These are phyloP conservation scores for Ceratocystis lukuohia DNA, from an alignment of 2,329 filamentous ascomycete species.

Conservation along the genomic window DNA sequence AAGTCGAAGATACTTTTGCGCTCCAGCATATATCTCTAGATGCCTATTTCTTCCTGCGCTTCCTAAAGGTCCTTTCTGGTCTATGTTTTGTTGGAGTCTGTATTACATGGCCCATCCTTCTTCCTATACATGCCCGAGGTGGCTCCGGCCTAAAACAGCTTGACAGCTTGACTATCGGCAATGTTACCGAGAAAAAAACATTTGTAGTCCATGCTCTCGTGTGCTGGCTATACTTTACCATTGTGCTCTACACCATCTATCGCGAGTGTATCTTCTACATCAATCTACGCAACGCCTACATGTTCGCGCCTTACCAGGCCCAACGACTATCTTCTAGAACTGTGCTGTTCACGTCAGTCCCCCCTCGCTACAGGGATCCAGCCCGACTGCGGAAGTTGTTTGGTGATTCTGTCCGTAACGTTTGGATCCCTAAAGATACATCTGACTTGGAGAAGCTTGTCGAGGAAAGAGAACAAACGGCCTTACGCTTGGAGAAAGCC, in stretches of 20 bases:
- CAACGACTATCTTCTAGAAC: conserved; percentile 79
- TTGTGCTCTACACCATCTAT: conserved; percentile 79
- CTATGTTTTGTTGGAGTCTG: conserved; percentile 68
- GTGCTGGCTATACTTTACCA: conserved; percentile 72
- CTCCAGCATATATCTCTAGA: conserved; percentile 82
- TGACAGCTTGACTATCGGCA: conserved; percentile 32
- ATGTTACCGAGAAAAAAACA: conserved; percentile 44
- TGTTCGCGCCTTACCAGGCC: conserved; percentile 71
- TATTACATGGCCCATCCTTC: conserved; percentile 77
- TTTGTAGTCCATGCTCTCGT: conserved; percentile 72
- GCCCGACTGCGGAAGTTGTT: conserved; percentile 63
- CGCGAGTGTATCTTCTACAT: conserved; percentile 88
- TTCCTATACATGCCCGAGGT: conserved; percentile 73
- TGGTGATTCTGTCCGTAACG: conserved; percentile 60
- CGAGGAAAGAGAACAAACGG: conserved; percentile 57
- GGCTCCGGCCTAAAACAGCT: conserved; percentile 53
- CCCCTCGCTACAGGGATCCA: conserved; percentile 60
- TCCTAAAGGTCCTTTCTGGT: conserved; percentile 60
- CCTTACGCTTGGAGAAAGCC: conserved; percentile 67
- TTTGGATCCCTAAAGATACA: conserved; percentile 72
- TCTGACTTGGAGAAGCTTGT: conserved; percentile 65
- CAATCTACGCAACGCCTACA: conserved; percentile 85
- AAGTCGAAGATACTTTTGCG: conserved; percentile 58
- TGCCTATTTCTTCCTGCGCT: conserved; percentile 76
- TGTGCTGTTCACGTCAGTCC: conserved; percentile 83